phyloP scores from a whole-genome alignment of 352 stramenopile species.

The Globisporangium paddicum region DNA sequence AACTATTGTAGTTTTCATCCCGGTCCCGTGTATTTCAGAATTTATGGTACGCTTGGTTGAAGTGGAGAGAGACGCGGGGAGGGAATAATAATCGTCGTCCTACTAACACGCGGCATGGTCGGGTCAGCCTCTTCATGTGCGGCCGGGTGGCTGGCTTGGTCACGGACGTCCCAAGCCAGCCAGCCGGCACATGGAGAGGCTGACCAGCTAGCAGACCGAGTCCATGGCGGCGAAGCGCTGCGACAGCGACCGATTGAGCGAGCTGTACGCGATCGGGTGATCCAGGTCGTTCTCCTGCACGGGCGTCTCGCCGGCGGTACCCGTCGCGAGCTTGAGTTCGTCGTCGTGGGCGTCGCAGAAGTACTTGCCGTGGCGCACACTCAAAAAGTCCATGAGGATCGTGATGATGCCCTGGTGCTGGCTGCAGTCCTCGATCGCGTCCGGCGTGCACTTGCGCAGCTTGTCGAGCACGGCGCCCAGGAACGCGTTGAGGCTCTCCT shows the following conservation, averaged over 20 bases:
- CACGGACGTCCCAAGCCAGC: background rate
- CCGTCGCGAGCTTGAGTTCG: constrained; percentile 17
- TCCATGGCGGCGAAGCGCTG: constrained; percentile 72
- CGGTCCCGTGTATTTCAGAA: background rate
- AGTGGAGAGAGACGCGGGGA: background rate
- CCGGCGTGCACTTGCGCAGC: constrained; percentile 37
- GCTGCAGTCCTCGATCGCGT: constrained; percentile 50
- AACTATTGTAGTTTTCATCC: no score
- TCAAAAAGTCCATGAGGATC: constrained; percentile 84
- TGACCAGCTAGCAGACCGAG: constrained; percentile 55
- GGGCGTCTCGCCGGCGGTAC: constrained; percentile 14
- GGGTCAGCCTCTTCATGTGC: constrained; percentile 2
- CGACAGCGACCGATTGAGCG: constrained; percentile 70
- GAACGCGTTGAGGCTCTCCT: constrained; percentile 56
- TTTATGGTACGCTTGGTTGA: constrained; percentile 3
- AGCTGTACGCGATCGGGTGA: constrained; percentile 64
- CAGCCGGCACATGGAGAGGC: background rate
- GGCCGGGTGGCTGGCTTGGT: no score
- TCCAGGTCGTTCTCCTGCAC: constrained; percentile 53
- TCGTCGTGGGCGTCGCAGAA: constrained; percentile 48
- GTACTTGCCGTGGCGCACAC: constrained; percentile 69
- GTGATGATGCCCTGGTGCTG: constrained; percentile 69
- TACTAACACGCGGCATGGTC: background rate
- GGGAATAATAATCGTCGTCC: constrained; percentile 8
- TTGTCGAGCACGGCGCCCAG: constrained; percentile 46